These are phyloP conservation scores for Pyrus communis DNA, from an alignment of 306 rosid species.

Conservation along the genomic window DNA sequence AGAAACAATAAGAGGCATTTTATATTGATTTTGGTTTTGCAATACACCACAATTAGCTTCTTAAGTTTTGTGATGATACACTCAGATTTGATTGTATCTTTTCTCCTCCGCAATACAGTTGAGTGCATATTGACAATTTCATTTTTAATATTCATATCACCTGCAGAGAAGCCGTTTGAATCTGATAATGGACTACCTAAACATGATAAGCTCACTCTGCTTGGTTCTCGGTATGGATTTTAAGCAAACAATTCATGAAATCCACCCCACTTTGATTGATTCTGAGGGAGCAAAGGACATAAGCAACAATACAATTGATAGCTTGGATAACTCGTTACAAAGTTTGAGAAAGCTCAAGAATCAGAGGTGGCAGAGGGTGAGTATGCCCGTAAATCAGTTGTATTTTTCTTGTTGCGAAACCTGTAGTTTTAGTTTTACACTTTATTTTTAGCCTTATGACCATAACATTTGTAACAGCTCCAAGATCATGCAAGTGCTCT, in stretches of 20 bases:
- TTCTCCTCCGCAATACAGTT: background rate
- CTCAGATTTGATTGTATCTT: background rate
- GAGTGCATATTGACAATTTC: background rate
- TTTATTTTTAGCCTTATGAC: conserved; percentile 3
- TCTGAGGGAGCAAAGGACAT: conserved; percentile 23
- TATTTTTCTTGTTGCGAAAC: background rate
- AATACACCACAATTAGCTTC: background rate
- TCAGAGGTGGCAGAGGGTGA: conserved; percentile 56
- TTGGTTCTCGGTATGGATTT: conserved; percentile 43
- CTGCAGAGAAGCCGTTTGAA: conserved; percentile 46
- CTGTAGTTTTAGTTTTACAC: background rate
- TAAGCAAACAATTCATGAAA: conserved; percentile 18
- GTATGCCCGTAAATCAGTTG: background rate
- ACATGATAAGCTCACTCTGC: conserved; percentile 26
- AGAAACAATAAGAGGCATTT: background rate
- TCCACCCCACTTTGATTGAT: conserved; percentile 38
- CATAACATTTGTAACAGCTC: conserved; percentile 37
- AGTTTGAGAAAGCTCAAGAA: conserved; percentile 47
- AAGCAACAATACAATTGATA: conserved; percentile 37
- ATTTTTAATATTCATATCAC: background rate
- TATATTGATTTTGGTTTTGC: background rate
- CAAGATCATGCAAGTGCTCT: conserved; percentile 42
- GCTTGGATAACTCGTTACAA: conserved; percentile 36
- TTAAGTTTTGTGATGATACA: background rate
- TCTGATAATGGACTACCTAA: conserved; percentile 35